Evolutionary conservation across 148 eudicot genomes (phyloP).

Genomic region (Camellia sinensis): DNA sequence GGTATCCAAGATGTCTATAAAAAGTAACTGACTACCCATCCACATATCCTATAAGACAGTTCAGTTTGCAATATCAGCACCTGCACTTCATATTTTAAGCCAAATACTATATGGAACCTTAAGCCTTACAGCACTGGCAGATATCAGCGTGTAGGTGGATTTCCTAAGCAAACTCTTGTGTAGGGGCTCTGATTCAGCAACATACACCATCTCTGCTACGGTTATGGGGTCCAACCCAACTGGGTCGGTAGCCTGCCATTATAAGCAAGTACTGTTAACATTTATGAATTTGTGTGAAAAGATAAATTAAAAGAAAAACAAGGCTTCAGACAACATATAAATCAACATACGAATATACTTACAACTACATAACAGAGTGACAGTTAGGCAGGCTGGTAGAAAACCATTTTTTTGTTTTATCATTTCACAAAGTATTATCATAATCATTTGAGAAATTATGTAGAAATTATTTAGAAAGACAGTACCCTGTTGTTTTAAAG

Average conservation of each 20-base stretch:
- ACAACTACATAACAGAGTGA: not conserved
- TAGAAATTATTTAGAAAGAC: not conserved
- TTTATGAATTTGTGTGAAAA: not conserved
- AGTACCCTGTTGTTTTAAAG: not conserved
- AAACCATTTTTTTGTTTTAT: not conserved
- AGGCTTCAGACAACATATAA: not conserved
- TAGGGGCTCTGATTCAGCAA: conserved; percentile 19
- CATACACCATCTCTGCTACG: not conserved
- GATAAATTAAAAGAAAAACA: not conserved
- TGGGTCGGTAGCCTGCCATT: conserved; percentile 26
- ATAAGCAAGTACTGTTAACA: not conserved
- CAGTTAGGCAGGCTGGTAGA: not conserved
- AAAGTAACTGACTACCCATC: conserved; percentile 47
- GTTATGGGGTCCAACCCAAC: conserved; percentile 12
- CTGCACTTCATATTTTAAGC: not conserved
- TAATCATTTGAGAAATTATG: not conserved
- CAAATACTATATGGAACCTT: not conserved
- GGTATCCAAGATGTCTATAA: conserved; percentile 28
- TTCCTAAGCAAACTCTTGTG: conserved; percentile 22
- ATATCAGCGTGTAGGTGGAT: conserved; percentile 25
- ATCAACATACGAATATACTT: not conserved
- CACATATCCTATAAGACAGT: conserved; percentile 34
- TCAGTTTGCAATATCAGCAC: conserved; percentile 13
- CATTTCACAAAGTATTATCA: not conserved
- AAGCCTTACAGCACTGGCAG: conserved; percentile 40